These are phyloP conservation scores for Peniophora sp. DNA, from an alignment of 1,284 basidiomycete genomes.

Conservation along the genomic window DNA sequence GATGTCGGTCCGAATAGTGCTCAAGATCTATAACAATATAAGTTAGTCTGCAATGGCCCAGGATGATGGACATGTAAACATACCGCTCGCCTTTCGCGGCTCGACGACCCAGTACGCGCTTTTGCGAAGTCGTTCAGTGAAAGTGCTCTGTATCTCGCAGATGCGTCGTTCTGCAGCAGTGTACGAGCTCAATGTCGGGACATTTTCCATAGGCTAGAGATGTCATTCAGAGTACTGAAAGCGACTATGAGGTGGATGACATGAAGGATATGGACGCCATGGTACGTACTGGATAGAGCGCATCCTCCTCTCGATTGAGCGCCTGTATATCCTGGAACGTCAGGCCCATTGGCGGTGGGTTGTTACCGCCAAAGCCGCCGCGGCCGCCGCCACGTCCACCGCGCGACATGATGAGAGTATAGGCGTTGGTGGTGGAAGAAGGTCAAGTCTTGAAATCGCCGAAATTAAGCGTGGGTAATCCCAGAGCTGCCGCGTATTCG, in stretches of 20 bases:
- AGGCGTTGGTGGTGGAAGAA: neutral
- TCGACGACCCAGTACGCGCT: constrained; percentile 73
- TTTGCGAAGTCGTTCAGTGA: constrained; percentile 50
- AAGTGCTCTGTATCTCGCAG: constrained; percentile 58
- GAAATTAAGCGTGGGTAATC: too few species aligned
- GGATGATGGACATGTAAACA: constrained; percentile 10
- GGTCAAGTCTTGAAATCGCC: too few species aligned
- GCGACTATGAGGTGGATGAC: neutral
- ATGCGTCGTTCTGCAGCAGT: constrained; percentile 56
- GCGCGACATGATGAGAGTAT: constrained; percentile 48
- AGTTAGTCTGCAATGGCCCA: neutral
- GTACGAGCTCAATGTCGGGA: constrained; percentile 58
- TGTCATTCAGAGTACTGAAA: constrained; percentile 9
- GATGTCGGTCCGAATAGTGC: constrained; percentile 75
- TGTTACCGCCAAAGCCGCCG: constrained; percentile 42
- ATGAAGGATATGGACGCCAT: constrained; percentile 35
- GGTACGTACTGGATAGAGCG: constrained; percentile 66
- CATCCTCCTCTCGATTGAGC: constrained; percentile 64
- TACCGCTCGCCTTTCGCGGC: constrained; percentile 56
- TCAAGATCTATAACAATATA: constrained; percentile 31
- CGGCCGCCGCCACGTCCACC: constrained; percentile 41
- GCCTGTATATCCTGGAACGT: constrained; percentile 71
- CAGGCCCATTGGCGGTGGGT: constrained; percentile 66
- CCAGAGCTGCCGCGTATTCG: too few species aligned
- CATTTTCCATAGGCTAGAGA: constrained; percentile 42